phyloP scores from a whole-genome alignment of 2,329 filamentous ascomycete genomes.

The Paraphoma sp. region DNA sequence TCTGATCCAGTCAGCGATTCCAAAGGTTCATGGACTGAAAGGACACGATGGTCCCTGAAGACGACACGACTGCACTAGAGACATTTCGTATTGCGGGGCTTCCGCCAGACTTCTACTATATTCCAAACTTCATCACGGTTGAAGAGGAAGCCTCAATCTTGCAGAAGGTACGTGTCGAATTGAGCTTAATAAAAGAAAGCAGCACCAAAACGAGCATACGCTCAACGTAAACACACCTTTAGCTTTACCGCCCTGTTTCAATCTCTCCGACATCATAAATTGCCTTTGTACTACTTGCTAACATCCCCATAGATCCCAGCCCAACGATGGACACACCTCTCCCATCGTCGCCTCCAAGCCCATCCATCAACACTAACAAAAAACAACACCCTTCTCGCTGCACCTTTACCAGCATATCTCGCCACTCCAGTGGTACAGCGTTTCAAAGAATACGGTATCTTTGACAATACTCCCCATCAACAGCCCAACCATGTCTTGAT shows the following conservation, averaged over 20 bases:
- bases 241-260: too few relatives aligned
- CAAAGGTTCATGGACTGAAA: too few relatives aligned
- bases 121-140: slow-evolving; percentile 79
- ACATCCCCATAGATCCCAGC: slow-evolving; percentile 49
- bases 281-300: background rate
- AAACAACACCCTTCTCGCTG: slow-evolving; percentile 73
- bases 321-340: slow-evolving; percentile 80
- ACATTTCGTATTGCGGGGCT: slow-evolving; percentile 57
- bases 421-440: slow-evolving; percentile 71
- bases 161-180: slow-evolving; percentile 63
- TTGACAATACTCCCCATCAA: slow-evolving; percentile 71
- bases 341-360: slow-evolving; percentile 88
- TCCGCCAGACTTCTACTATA: slow-evolving; percentile 77
- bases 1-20: too few relatives aligned
- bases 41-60: background rate
- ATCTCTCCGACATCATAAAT: too few relatives aligned
- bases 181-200: too few relatives aligned
- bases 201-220: too few relatives aligned
- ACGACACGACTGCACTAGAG: background rate
- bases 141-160: slow-evolving; percentile 77
- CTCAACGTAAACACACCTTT: too few relatives aligned
- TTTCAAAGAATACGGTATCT: slow-evolving; percentile 57
- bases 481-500: slow-evolving; percentile 89
- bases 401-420: slow-evolving; percentile 79
- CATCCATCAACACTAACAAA: slow-evolving; percentile 83